phyloP scores from a whole-genome alignment of 306 rosid species.

The Vigna reflexopilosa region DNA sequence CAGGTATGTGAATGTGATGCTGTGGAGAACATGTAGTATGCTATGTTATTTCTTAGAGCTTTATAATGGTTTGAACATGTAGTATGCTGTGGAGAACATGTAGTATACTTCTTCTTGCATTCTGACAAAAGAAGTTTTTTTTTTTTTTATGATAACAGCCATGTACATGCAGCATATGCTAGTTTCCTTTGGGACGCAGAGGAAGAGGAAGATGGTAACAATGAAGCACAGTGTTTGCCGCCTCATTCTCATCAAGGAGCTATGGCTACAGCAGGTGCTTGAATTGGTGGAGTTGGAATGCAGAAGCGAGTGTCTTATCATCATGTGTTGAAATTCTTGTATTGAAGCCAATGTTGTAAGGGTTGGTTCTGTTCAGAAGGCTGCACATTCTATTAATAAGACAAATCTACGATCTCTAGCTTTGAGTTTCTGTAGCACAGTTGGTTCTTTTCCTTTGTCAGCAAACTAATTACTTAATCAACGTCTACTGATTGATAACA shows the following conservation, averaged over 20 bases:
- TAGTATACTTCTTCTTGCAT: too few species aligned
- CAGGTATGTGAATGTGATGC: slow-evolving; percentile 57
- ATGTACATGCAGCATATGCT: slow-evolving; percentile 90
- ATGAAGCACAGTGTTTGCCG: slow-evolving; percentile 34
- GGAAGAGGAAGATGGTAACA: slow-evolving; percentile 52
- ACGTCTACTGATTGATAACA: background rate
- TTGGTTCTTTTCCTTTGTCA: background rate
- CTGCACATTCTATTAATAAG: slow-evolving; percentile 3
- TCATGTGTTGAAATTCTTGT: slow-evolving; percentile 14
- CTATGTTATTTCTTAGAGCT: background rate
- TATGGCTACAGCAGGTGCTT: slow-evolving; percentile 62
- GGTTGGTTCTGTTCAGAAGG: slow-evolving; percentile 22
- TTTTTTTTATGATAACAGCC: slow-evolving; percentile 58
- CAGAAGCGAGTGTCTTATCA: background rate
- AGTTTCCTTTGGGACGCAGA: slow-evolving; percentile 87
- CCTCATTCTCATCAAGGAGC: slow-evolving; percentile 44
- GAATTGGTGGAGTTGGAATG: background rate
- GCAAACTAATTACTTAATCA: slow-evolving; percentile 2
- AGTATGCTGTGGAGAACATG: too few species aligned
- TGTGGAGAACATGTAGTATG: background rate
- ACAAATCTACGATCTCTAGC: slow-evolving; percentile 5
- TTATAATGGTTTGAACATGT: background rate
- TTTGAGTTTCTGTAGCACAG: background rate
- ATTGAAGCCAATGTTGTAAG: background rate
- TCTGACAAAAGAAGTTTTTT: slow-evolving; percentile 16